Percentiles rank a stretch among this genome's conserved stretches.
Evolutionary conservation across 495 filamentous ascomycete genomes (phyloP).

Genomic region (Aspergillus cavernicola): DNA sequence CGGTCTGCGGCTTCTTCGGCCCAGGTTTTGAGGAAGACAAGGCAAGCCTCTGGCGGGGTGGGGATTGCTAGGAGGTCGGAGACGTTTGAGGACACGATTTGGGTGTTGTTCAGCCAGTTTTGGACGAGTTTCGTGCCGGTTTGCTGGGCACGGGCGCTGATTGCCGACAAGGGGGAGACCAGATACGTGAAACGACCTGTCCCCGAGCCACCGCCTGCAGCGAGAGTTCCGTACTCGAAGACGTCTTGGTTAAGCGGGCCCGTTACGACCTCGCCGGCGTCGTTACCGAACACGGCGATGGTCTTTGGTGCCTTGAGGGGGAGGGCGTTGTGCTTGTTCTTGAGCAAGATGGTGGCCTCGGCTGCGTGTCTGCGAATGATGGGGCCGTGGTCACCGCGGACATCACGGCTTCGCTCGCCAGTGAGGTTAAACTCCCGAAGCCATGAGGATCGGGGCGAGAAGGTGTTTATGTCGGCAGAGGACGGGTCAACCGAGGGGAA

Average conservation of each 20-base stretch:
- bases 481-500: neutral
- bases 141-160: neutral
- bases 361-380: slow-evolving; percentile 3
- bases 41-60: slow-evolving; percentile 51
- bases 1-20: neutral
- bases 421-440: slow-evolving; percentile 1
- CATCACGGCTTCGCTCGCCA: slow-evolving; percentile 1
- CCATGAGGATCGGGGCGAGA: neutral
- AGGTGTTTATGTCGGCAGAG: neutral
- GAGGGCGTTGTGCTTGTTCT: slow-evolving; percentile 4
- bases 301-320: neutral
- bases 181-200: slow-evolving; percentile 2
- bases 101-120: slow-evolving; percentile 36
- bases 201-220: slow-evolving; percentile 1
- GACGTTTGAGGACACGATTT: slow-evolving; percentile 38
- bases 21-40: slow-evolving; percentile 55
- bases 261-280: neutral
- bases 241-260: neutral
- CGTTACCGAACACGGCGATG: slow-evolving; percentile 1
- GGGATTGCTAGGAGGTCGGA: slow-evolving; percentile 24
- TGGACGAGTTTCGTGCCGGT: slow-evolving; percentile 15
- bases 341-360: slow-evolving; percentile 2
- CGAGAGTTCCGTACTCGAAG: slow-evolving; percentile 2
- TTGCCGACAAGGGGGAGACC: neutral
- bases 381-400: neutral